Conservation (phyloP, 306 rosid genomes). For the Begonia fuchsioides region DNA sequence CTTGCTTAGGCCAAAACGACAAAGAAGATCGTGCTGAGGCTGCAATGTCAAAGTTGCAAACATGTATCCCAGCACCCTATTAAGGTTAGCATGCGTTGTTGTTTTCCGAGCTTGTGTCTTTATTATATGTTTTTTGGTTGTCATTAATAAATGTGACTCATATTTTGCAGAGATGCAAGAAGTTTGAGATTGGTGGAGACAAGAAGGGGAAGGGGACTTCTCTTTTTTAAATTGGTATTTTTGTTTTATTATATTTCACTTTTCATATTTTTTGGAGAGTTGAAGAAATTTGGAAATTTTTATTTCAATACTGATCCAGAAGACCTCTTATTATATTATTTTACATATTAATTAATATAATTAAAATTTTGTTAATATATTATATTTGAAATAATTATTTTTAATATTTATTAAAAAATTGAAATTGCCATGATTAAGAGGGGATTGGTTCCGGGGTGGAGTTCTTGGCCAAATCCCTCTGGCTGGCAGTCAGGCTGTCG, state of each 20-base stretch:
- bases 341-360: too few relatives aligned
- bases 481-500: too few relatives aligned
- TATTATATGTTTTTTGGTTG: too few relatives aligned
- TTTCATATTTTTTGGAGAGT: not conserved
- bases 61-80: slow-evolving; percentile 37
- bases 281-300: not conserved
- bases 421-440: too few relatives aligned
- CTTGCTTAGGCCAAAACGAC: slow-evolving; percentile 28
- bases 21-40: slow-evolving; percentile 38
- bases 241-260: not conserved
- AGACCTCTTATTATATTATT: too few relatives aligned
- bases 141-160: not conserved
- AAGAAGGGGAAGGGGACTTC: slow-evolving; percentile 37
- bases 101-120: too few relatives aligned
- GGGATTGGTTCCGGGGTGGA: too few relatives aligned
- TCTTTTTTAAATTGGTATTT: slow-evolving; percentile 17
- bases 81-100: slow-evolving; percentile 13
- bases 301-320: too few relatives aligned
- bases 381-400: too few relatives aligned
- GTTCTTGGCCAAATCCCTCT: too few relatives aligned
- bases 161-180: slow-evolving; percentile 34
- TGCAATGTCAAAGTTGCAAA: slow-evolving; percentile 36
- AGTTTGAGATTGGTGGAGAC: slow-evolving; percentile 32
- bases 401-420: too few relatives aligned
- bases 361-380: too few relatives aligned